Base-by-base conservation (phyloP, 1,284 basidiomycete genomes). In the Irpex sp. region DNA sequence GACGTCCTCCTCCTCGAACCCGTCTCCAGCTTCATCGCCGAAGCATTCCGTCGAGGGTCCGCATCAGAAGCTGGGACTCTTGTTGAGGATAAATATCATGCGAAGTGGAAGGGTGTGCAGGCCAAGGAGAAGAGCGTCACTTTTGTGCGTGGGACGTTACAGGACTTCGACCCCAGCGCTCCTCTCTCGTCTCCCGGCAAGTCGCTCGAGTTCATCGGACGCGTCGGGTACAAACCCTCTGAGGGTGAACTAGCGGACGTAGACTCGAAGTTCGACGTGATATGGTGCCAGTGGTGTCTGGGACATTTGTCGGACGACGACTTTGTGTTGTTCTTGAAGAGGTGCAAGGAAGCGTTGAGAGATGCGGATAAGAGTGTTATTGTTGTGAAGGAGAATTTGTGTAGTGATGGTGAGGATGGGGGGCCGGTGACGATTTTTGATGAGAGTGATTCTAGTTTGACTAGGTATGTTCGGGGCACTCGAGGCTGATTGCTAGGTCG, bases 211-310 rank as follows among this genome's bases (percentile, higher is more conserved):
- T 76, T 82, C 62, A 72, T 89, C 36, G 85, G 82, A 63, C 83
- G 88, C 19, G 77, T 89, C 6, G 90, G 90, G 3, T 82, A 83
- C 70, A 73, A 73, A 36, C 77, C 85, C 2, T 61, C 70, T 15
- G 65, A 60, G n/a, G 61, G 65, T 6, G 13, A 46, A 1, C 5
- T 46, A 9, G n/a, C 3, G 6, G 70, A 75, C 19, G 54, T 68
- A 2, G 79, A 80, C 57, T 77, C 79, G 46, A 83, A 82, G 1
- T 93, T 90, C 73, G 90, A 94, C 75, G 82, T 94, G 13, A 84
- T 96, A 63, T 95, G 93, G 95, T 94, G 93, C 70, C 95, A 97
- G 74, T 97, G 95, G 95, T 96, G 94, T 78, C 81, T 97, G 11
- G 92, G 92, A n/a, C 93, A 95, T 78, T 79, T 97, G 65, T 84